phyloP scores from a whole-genome alignment of 176 grass and related monocot genomes.

The Eragrostis nindensis region DNA sequence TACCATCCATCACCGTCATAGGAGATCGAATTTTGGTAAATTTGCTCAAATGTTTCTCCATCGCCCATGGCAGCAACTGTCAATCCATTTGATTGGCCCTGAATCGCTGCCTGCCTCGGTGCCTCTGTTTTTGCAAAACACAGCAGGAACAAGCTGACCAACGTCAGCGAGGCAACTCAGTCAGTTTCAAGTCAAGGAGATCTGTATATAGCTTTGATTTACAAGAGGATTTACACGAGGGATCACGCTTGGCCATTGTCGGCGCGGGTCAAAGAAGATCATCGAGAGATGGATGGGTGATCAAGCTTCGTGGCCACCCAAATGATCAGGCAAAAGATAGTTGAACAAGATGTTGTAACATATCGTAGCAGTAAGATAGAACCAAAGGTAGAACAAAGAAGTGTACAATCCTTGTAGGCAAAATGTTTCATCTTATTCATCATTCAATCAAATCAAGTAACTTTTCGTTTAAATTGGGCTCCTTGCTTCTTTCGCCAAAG shows the following conservation, averaged over 20 bases:
- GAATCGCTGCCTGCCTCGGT: background rate
- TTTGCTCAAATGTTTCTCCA: background rate
- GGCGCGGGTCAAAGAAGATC: background rate
- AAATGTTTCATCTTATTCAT: background rate
- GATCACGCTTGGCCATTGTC: background rate
- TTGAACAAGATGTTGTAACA: background rate
- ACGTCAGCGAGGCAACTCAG: background rate
- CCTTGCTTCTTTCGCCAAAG: background rate
- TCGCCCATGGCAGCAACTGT: background rate
- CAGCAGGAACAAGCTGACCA: background rate
- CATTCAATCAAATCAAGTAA: constrained; percentile 2
- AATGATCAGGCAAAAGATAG: background rate
- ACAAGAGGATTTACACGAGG: background rate
- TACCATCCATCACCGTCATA: background rate
- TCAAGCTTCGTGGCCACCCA: background rate
- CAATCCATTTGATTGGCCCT: background rate
- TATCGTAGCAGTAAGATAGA: background rate
- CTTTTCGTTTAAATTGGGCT: background rate
- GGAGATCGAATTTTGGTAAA: background rate
- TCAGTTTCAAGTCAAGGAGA: background rate
- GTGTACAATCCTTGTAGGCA: constrained; percentile 15
- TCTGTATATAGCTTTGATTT: background rate
- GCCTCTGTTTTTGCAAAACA: background rate
- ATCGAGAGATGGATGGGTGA: background rate
- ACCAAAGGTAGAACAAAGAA: background rate